Conservation (phyloP, 192 early-diverging fungal species). For the Coemansia pectinata region DNA sequence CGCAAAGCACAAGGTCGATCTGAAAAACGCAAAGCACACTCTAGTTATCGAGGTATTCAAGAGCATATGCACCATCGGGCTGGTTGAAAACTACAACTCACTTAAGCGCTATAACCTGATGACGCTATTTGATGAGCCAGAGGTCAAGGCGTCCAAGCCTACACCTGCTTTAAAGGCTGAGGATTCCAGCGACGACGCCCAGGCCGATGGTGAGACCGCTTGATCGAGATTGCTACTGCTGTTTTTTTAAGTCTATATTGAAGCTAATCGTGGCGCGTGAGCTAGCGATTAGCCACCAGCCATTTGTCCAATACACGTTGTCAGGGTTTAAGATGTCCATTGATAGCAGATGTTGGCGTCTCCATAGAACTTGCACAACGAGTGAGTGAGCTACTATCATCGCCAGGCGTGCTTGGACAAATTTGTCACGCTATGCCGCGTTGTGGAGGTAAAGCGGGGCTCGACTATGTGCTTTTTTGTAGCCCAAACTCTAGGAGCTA, state of each 20-base stretch:
- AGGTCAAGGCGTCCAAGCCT: not conserved
- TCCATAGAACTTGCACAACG: not conserved
- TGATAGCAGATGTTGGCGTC: not conserved
- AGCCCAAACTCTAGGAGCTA: not conserved
- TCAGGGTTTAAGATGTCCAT: not conserved
- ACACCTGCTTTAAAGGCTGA: not conserved
- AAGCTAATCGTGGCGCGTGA: not conserved
- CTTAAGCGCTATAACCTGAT: constrained; percentile 47
- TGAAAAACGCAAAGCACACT: constrained; percentile 50
- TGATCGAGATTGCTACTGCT: not conserved
- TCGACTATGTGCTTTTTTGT: constrained; percentile 1
- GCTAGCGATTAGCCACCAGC: not conserved
- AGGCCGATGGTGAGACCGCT: not conserved
- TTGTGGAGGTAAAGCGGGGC: not conserved
- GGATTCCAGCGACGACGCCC: not conserved
- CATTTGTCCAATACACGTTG: not conserved
- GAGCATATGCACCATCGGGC: constrained; percentile 48
- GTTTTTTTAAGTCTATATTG: not conserved
- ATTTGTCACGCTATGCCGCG: not conserved
- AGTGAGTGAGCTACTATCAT: not conserved
- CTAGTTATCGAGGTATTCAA: constrained; percentile 55
- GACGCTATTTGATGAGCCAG: constrained; percentile 48
- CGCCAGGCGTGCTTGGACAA: not conserved
- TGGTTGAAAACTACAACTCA: constrained; percentile 48
- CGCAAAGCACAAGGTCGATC: constrained; percentile 54